Base-by-base conservation (phyloP, 768 basidiomycete species). In the Coprinopsis marcescibilis region DNA sequence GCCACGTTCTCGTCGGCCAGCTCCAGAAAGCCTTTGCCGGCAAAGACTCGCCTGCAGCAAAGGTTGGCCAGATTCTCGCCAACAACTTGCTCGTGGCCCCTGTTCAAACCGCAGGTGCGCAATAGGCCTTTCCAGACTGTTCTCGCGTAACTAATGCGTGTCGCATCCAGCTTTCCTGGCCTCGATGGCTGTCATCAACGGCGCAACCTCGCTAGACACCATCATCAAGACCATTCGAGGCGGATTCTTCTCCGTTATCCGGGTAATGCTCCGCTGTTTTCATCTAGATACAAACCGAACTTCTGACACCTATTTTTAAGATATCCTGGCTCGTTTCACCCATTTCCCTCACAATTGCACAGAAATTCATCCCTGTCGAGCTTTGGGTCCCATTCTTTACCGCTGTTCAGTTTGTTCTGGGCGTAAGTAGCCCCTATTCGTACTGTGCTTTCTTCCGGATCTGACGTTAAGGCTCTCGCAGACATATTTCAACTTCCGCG, bases 341-440 rank as follows among this genome's bases (percentile, higher is more conserved):
- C 17, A 52, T 85, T 40, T 78, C 85, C 4, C 71, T 89, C 65
- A 65, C 78, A 6, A 65, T 89, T 54, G 91, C 91, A 4, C 90
- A 92, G 62, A 81, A 71, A 50, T 89, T 85, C 61, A 65, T 94
- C 34, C 78, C 91, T 11, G 72, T 84, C 17, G 85, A 90, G 85
- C 72, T 90, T 35, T 91, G 90, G 89, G 85, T 87, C 0, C 85
- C 86, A 7, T 94, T 87, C 69, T 92, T 93, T 75, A 90, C 83
- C 61, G 55, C 76, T 27, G 68, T 93, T 33, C 79, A 82, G 60
- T 90, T 93, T 60, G 61, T 78, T 17, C 70, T 89, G 11, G 89
- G 89, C 17, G 89, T 89, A 58, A 56, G 85, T 69, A n/a, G n/a
- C n/a, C n/a, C n/a, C 25, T 15, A 19, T 30, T 17, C 23, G 2